Evolutionary conservation across 192 early-diverging fungal genomes (phyloP).

Genomic region (Radiomyces spectabilis): DNA sequence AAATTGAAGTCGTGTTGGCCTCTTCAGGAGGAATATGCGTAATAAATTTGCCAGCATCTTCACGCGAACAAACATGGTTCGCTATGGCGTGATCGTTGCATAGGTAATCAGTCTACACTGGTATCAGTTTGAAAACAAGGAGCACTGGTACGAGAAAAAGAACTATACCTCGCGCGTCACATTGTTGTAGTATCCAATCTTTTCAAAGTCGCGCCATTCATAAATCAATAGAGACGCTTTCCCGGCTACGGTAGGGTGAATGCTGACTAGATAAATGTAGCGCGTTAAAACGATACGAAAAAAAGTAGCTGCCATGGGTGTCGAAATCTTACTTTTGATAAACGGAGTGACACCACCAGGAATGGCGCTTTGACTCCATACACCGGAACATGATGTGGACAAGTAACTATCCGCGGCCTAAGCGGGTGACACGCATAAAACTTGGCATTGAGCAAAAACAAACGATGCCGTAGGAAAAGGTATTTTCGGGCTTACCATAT

Average conservation of each 20-base stretch:
- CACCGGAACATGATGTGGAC: conserved; percentile 21
- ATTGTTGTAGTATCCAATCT: conserved; percentile 28
- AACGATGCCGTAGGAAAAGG: too few relatives aligned
- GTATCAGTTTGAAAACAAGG: too few relatives aligned
- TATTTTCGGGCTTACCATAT: too few relatives aligned
- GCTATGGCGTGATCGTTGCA: conserved; percentile 41
- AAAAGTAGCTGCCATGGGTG: too few relatives aligned
- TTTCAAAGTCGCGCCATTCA: conserved; percentile 36
- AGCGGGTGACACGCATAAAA: too few relatives aligned
- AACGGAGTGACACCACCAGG: conserved; percentile 28
- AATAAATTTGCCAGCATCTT: conserved; percentile 51
- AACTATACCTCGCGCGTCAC: conserved; percentile 15
- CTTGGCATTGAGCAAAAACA: too few relatives aligned
- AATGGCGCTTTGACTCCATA: conserved; percentile 28
- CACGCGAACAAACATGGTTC: too few relatives aligned
- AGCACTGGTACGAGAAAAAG: too few relatives aligned
- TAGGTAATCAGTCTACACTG: conserved; percentile 34
- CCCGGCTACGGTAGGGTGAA: too few relatives aligned
- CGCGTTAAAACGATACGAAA: too few relatives aligned
- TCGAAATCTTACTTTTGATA: conserved; percentile 19
- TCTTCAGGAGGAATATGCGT: conserved; percentile 37
- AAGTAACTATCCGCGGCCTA: conserved; percentile 20
- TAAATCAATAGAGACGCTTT: conserved; percentile 42
- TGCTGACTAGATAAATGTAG: too few relatives aligned
- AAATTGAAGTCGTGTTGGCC: conserved; percentile 21